Evolutionary conservation across 1,139 yeast genomes (phyloP), one percentile per base, ranked within the genome.

Genomic region (Diutina pseudorugosa): DNA sequence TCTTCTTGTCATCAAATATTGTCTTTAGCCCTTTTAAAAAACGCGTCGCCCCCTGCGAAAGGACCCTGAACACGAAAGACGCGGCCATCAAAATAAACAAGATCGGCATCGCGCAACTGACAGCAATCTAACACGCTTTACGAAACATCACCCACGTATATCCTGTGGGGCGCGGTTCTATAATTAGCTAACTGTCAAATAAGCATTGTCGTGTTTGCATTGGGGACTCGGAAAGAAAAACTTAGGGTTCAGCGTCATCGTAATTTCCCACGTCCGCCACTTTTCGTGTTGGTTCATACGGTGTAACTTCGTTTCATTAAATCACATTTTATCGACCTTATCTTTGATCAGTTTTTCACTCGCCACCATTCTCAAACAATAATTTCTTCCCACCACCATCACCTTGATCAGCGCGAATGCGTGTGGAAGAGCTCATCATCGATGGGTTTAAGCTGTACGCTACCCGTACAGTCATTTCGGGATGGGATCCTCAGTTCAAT

Each of bases 371-470:
- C 45, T 42, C 23, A 19, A 23, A 4, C 25, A 4, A 23, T 23
- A 4, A 19, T 19, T 42, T 42, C 21, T 19, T 42, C 21, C n/a
- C 19, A 41, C 20, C 27, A 42, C 7, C 45, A 21, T 16, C 43
- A 42, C 19, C 45, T 30, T 14, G n/a, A 30, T 11, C 36, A 30
- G 36, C 36, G 36, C 36, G 18, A n/a, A 93, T 93, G 98, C 85
- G 83, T 69, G 95, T 94, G 11, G 96, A 91, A 62, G 98, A 94
- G 65, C 78, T 94, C 56, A 90, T 94, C 58, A 84, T 94, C 53
- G 98, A 94, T 68, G 99, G 99, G 51, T 94, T 94, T 78, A 94
- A 94, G 70, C 90, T 97, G 30, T 94, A 94, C 62, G 97, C 98
- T 21, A 86, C 96, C 1, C 86, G 98, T 72, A 93, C 98, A 0